phyloP scores from a whole-genome alignment of 2,329 filamentous ascomycete species.

The Apiospora koreana region DNA sequence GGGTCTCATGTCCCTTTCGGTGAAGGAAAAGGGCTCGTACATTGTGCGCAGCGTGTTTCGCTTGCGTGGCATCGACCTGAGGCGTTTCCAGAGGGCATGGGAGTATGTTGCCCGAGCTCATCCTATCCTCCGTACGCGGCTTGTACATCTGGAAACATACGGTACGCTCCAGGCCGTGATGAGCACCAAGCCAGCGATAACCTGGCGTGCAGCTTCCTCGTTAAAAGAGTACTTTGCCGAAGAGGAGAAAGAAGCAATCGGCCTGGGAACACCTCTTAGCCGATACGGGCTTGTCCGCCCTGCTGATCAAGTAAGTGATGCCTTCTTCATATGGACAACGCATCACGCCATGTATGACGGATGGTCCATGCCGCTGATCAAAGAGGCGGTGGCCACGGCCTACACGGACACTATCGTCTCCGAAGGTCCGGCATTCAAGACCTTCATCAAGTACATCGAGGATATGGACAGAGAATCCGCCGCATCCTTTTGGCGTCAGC shows the following conservation, averaged over 20 bases:
- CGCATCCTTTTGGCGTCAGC: constrained; percentile 18
- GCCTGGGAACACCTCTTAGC: constrained; percentile 21
- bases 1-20: neutral
- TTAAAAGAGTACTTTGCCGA: neutral
- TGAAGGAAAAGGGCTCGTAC: neutral
- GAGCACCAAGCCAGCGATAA: neutral
- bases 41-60: neutral
- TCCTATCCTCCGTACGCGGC: neutral
- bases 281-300: constrained; percentile 21
- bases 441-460: neutral
- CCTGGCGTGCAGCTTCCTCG: neutral
- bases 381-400: constrained; percentile 16
- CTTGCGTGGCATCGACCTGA: neutral
- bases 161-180: neutral
- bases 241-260: constrained; percentile 16
- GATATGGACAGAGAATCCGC: neutral
- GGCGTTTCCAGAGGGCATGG: neutral
- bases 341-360: constrained; percentile 35
- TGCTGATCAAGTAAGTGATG: constrained; percentile 13
- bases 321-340: constrained; percentile 30
- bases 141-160: constrained; percentile 33
- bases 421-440: neutral
- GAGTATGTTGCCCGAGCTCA: neutral
- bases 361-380: constrained; percentile 26
- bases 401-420: constrained; percentile 14